These are phyloP conservation scores for Hanseniaspora occidentalis DNA, from an alignment of 805 yeast genomes.

Conservation along the genomic window DNA sequence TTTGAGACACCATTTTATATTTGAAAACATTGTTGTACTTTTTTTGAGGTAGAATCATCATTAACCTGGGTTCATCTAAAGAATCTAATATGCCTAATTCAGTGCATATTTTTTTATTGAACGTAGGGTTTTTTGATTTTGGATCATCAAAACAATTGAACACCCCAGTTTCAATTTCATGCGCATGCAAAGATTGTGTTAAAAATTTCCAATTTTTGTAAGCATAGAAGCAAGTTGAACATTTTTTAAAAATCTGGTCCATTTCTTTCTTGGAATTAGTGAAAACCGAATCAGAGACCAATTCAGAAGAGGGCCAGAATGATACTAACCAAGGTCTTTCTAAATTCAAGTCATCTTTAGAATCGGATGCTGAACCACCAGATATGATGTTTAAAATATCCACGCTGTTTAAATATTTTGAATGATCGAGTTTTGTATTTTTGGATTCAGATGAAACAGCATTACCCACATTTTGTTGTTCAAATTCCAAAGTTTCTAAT, in stretches of 20 bases:
- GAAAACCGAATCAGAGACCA: constrained; percentile 23
- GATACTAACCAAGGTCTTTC: constrained; percentile 43
- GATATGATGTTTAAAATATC: constrained; percentile 36
- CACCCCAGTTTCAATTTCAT: constrained; percentile 35
- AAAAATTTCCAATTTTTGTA: constrained; percentile 47
- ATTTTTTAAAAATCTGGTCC: constrained; percentile 28
- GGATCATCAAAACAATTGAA: constrained; percentile 37
- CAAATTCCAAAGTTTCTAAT: constrained; percentile 32
- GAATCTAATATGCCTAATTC: constrained; percentile 34
- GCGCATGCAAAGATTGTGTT: constrained; percentile 33
- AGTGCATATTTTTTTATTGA: constrained; percentile 36
- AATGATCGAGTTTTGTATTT: too few species aligned
- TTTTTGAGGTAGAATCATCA: constrained; percentile 40
- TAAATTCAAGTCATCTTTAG: background rate
- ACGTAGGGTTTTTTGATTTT: constrained; percentile 7
- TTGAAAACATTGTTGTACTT: constrained; percentile 17
- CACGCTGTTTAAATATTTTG: constrained; percentile 24
- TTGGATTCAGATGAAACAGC: constrained; percentile 29
- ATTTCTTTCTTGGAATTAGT: constrained; percentile 17
- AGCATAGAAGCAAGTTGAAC: constrained; percentile 39
- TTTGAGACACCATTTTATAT: constrained; percentile 13
- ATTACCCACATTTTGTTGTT: constrained; percentile 27
- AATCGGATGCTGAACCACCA: constrained; percentile 26
- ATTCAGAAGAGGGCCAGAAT: constrained; percentile 49
- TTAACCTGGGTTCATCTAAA: constrained; percentile 29